Evolutionary conservation across 2,329 filamentous ascomycete genomes (phyloP).

Genomic region (Ophiostoma himal-ulmi): DNA sequence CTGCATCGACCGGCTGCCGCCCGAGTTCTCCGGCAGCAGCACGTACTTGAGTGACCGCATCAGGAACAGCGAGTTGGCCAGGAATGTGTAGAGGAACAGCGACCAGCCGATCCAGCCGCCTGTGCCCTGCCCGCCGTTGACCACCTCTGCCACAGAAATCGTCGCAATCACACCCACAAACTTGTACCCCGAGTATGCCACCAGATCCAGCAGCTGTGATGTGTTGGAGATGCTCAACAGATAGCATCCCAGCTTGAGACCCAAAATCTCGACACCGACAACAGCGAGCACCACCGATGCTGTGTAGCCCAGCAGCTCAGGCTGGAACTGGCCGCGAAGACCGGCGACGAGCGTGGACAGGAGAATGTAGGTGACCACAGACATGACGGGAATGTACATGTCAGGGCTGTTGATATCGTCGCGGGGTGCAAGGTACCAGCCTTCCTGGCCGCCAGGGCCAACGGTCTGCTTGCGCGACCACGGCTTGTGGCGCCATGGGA

Average conservation of each 20-base stretch:
- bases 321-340: conserved; percentile 84
- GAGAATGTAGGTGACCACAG: conserved; percentile 93
- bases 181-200: conserved; percentile 97
- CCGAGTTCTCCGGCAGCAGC: conserved; percentile 74
- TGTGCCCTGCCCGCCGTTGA: conserved; percentile 73
- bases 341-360: conserved; percentile 87
- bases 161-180: conserved; percentile 96
- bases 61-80: conserved; percentile 91
- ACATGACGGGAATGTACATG: conserved; percentile 99
- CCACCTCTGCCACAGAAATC: conserved; percentile 68
- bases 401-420: conserved; percentile 97
- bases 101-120: conserved; percentile 84
- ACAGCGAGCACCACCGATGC: conserved; percentile 78
- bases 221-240: conserved; percentile 90
- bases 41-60: conserved; percentile 95
- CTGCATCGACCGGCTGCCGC: conserved; percentile 59
- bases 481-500: conserved; percentile 95
- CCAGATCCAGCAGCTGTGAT: conserved; percentile 84
- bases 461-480: conserved; percentile 88
- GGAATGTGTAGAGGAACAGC: conserved; percentile 84
- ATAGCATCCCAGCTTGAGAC: conserved; percentile 87
- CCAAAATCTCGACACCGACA: conserved; percentile 80
- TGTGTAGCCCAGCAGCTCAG: conserved; percentile 84
- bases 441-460: conserved; percentile 62
- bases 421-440: conserved; percentile 80